Evolutionary conservation across 108 stramenopile genomes (phyloP).

Genomic region (Cyclotella baltica): DNA sequence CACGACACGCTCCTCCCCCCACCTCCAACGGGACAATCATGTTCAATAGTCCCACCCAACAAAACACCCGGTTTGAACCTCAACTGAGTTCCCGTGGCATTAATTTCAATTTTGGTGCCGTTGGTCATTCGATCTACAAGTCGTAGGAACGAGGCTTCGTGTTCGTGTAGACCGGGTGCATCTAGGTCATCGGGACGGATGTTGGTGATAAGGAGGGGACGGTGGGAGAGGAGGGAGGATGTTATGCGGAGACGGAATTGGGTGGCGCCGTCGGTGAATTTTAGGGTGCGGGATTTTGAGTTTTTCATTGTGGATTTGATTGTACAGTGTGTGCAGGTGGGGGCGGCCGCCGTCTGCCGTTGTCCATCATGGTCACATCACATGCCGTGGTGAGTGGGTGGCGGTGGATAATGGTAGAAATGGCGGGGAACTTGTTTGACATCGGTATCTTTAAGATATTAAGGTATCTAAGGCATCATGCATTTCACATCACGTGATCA

Average conservation of each 20-base stretch:
- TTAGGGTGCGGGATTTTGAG: slow-evolving; percentile 34
- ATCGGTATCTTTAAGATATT: too few relatives aligned
- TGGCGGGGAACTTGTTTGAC: too few relatives aligned
- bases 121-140: slow-evolving; percentile 95
- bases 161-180: slow-evolving; percentile 80
- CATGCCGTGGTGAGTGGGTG: too few relatives aligned
- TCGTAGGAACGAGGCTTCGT: slow-evolving; percentile 90
- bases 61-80: slow-evolving; percentile 94
- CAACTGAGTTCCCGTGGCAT: slow-evolving; percentile 96
- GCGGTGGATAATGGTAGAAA: too few relatives aligned
- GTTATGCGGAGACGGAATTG: slow-evolving; percentile 87
- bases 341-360: too few relatives aligned
- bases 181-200: slow-evolving; percentile 83
- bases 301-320: slow-evolving; percentile 10
- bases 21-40: slow-evolving; percentile 80
- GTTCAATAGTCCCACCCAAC: slow-evolving; percentile 87
- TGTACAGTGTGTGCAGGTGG: not conserved
- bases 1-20: slow-evolving; percentile 84
- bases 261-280: slow-evolving; percentile 87
- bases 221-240: slow-evolving; percentile 78
- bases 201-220: slow-evolving; percentile 84
- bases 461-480: too few relatives aligned
- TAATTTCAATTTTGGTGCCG: slow-evolving; percentile 96
- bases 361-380: too few relatives aligned
- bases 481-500: not conserved